phyloP scores from a whole-genome alignment of 306 rosid genomes.

The Oxytropis ochrocephala region DNA sequence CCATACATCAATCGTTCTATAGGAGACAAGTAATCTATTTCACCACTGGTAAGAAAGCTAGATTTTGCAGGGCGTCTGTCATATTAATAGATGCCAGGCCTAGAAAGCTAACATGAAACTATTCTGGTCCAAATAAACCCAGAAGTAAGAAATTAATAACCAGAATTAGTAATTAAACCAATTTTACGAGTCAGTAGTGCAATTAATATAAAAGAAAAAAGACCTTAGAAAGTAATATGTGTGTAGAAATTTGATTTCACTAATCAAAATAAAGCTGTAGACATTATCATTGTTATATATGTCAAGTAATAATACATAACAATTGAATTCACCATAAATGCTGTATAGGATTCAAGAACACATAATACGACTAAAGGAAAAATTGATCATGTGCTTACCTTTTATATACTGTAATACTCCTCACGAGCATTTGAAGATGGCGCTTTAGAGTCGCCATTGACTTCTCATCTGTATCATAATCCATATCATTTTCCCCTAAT shows the following conservation, averaged over 20 bases:
- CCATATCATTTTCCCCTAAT: conserved; percentile 92
- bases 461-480: conserved; percentile 94
- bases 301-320: neutral
- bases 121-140: conserved; percentile 14
- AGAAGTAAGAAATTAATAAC: neutral
- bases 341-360: conserved; percentile 3
- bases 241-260: neutral
- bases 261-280: neutral
- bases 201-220: neutral
- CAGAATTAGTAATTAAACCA: conserved; percentile 2
- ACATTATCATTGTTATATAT: neutral
- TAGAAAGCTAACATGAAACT: conserved; percentile 7
- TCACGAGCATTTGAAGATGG: conserved; percentile 79
- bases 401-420: conserved; percentile 79
- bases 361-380: neutral
- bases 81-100: neutral
- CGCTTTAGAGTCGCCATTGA: conserved; percentile 94
- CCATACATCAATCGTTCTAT: conserved; percentile 4
- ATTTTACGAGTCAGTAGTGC: neutral
- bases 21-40: conserved; percentile 2
- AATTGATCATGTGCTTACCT: conserved; percentile 45
- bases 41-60: neutral
- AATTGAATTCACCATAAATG: conserved; percentile 4
- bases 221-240: neutral
- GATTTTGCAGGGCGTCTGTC: neutral